Evolutionary conservation across 805 yeast genomes (phyloP).

Genomic region (Peterozyma toletana): DNA sequence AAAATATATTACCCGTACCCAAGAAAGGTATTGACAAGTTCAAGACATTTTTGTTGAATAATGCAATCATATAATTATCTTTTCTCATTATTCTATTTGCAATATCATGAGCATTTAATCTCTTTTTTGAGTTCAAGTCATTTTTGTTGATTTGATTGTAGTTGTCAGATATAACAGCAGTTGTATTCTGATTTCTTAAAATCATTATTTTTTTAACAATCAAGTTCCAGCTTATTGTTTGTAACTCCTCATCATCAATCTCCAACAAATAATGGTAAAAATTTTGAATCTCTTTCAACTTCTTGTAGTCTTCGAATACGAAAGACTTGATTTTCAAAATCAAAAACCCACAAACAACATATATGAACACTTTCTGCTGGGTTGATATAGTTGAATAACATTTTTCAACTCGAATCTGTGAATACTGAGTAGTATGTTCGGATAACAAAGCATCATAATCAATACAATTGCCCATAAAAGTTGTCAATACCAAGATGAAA

Average conservation of each 20-base stretch:
- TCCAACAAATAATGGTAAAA: constrained; percentile 70
- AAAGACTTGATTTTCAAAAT: constrained; percentile 45
- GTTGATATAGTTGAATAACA: constrained; percentile 42
- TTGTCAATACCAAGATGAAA: constrained; percentile 73
- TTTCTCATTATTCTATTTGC: constrained; percentile 95
- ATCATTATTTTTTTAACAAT: constrained; percentile 71
- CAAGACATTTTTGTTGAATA: constrained; percentile 71
- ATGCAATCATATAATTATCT: constrained; percentile 88
- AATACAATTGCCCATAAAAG: constrained; percentile 77
- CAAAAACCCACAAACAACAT: constrained; percentile 52
- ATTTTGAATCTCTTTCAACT: constrained; percentile 64
- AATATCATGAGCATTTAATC: constrained; percentile 87
- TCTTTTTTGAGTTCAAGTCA: constrained; percentile 62
- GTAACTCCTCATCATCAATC: constrained; percentile 74
- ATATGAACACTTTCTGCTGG: constrained; percentile 49
- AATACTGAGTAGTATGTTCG: constrained; percentile 33
- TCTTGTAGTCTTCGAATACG: constrained; percentile 48
- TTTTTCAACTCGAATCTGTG: constrained; percentile 35
- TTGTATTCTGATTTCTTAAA: constrained; percentile 77
- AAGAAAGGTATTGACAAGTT: constrained; percentile 58
- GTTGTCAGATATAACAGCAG: constrained; percentile 51
- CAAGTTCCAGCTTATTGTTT: constrained; percentile 89
- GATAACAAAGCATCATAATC: constrained; percentile 37
- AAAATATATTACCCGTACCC: constrained; percentile 19
- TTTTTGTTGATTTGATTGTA: constrained; percentile 25